Evolutionary conservation across 768 basidiomycete species (phyloP), one percentile per base, ranked within the genome.

Genomic region (Podaxis pistillaris): DNA sequence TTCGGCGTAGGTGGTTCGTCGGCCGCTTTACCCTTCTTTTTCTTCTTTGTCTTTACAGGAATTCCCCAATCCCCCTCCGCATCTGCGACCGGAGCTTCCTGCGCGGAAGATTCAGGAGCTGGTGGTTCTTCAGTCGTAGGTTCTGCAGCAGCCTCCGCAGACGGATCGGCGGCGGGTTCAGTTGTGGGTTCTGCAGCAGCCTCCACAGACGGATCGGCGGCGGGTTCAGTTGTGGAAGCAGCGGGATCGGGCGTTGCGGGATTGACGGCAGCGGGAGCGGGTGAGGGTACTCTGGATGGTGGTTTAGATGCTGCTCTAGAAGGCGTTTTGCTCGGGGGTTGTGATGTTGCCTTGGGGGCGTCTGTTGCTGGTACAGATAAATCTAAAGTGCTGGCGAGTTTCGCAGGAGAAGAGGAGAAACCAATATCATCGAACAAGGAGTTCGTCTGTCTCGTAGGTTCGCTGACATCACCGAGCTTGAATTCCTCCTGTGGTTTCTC

Each of bases 11-110:
- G 33, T 33, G 33, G 33, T 33, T 33, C 33, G 2, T 33, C 33
- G 2, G 33, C 2, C 33, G 8, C 60, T 12, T n/a, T 33, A 46
- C 38, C 66, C 60, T 60, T 67, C 56, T 73, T 72, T 51, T 69
- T 69, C 63, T 70, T 68, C 62, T 68, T 69, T 50, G 52, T 37
- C 46, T 64, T 67, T 36, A 63, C 65, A 44, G 58, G 56, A 33
- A 60, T 55, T 33, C 62, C 67, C 46, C 54, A 66, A 4, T 56
- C 67, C 9, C 58, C 67, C 19, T 57, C 65, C 1, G 37, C 63
- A n/a, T 12, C 53, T 24, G 44, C 60, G 15, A 17, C 11, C 12
- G 33, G 60, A 37, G 41, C 51, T 40, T 51, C 64, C 55, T 36
- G 57, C 60, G 11, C 33, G 4, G 47, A 33, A 7, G 58, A n/a